Evolutionary conservation across 2,329 filamentous ascomycete species (phyloP), one percentile per base, ranked within the genome.

Genomic region (Colletotrichum truncatum): DNA sequence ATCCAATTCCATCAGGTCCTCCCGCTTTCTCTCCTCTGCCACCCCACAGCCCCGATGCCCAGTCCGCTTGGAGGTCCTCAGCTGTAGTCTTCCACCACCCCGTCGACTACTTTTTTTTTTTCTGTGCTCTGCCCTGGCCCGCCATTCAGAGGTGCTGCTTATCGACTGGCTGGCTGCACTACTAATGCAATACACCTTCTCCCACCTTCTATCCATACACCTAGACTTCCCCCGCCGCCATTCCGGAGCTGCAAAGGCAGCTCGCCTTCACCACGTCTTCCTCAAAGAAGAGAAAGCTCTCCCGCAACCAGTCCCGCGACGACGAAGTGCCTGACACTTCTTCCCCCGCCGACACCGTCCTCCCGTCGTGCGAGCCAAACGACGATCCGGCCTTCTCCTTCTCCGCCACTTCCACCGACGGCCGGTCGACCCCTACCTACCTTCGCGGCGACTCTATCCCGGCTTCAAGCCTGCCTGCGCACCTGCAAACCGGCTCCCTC

Each of bases 251-350:
- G 86, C 86, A 73, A 72, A 77, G 77, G 88, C 87, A 89, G 88
- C 88, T 90, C 88, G 80, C 84, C 77, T 83, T 86, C 88, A 91
- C 85, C 79, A 91, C 88, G 88, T 90, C 88, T 88, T 90, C 87
- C 82, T 84, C 81, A 85, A 91, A 90, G 87, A 91, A 90, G 88
- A 85, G 88, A 84, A 90, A 87, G 85, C 85, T 90, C 73, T 82
- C 81, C 64, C 68, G 79, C 81, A 65, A 78, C 74, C 76, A 78
- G 68, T 76, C 78, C 70, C 75, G 77, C 74, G 80, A 84, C 75
- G 74, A 77, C 67, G 76, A 77, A 71, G 75, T 72, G 55, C 69
- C 73, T 68, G 73, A 70, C 46, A 64, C 67, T 68, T 75, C 76
- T n/a, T 78, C 76, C 45, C 77, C 81, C 66, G 54, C 81, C 56